Conservation (phyloP, 805 yeast species). For the Kluyveromyces wickerhamii region DNA sequence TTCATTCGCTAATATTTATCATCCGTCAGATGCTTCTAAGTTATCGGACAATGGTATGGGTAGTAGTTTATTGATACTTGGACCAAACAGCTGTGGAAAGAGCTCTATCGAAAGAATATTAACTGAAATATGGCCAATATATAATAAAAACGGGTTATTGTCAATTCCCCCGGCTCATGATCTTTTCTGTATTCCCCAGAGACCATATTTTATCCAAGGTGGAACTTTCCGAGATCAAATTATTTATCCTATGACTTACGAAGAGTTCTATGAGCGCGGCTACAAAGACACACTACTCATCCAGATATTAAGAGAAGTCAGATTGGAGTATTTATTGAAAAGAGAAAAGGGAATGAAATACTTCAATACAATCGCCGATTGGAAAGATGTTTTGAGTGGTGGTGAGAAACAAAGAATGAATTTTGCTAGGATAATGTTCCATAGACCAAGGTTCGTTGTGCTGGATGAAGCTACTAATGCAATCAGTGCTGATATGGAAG, state of each 20-base stretch:
- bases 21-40: slow-evolving; percentile 8
- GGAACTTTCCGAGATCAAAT: slow-evolving; percentile 89
- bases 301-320: slow-evolving; percentile 64
- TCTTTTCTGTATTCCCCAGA: slow-evolving; percentile 74
- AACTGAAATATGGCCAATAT: slow-evolving; percentile 90
- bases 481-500: slow-evolving; percentile 83
- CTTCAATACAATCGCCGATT: slow-evolving; percentile 45
- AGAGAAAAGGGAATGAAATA: slow-evolving; percentile 48
- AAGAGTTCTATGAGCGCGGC: slow-evolving; percentile 69
- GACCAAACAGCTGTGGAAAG: slow-evolving; percentile 87
- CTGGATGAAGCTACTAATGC: slow-evolving; percentile 95
- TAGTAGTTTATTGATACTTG: slow-evolving; percentile 70
- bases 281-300: slow-evolving; percentile 60
- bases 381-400: slow-evolving; percentile 93
- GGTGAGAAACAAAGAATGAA: slow-evolving; percentile 90
- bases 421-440: slow-evolving; percentile 78
- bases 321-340: slow-evolving; percentile 68
- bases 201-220: slow-evolving; percentile 64
- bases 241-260: slow-evolving; percentile 75
- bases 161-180: slow-evolving; percentile 70
- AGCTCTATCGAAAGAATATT: slow-evolving; percentile 76
- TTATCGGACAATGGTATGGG: slow-evolving; percentile 36
- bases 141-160: slow-evolving; percentile 57
- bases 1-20: slow-evolving; percentile 12
- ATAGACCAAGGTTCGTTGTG: slow-evolving; percentile 71